Base-by-base conservation (phyloP, 225 moss, liverwort and hornwort species). In the Takakia lepidozioides region DNA sequence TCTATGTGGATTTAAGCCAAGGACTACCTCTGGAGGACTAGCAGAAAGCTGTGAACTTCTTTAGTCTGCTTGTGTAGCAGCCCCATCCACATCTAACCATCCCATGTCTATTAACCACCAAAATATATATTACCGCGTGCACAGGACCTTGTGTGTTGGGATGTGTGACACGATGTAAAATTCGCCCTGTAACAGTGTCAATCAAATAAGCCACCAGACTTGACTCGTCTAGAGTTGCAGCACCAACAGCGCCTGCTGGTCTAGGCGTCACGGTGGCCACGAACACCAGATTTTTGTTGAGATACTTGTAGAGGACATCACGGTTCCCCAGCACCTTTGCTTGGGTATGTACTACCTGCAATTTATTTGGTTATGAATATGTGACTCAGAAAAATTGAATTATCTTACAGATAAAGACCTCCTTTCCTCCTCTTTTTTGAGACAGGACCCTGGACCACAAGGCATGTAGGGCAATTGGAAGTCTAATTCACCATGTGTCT, bases 321-420 rank as follows among this genome's bases (percentile, higher is more conserved):
- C 91, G 81, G 60, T 85, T 79, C 0, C 85, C 71, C 36, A 90
- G 68, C 45, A 98, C 83, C 54, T 98, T 98, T 3, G 90, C 80
- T 56, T 98, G 98, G 8, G 91, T 91, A 47, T 98, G 91, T 19
- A 85, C 81, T 52, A 83, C 78, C 90, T 98, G 78, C 62, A 45
- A 22, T 58, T 37, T 19, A 14, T 17, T 27, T 1, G 27, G 51
- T 1, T 14, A 28, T 9, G 23, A 39, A 55, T n/a, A 25, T 8
- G 22, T 21, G 24, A 23, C 1, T 35, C 8, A 19, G 34, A 27
- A 8, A 42, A 25, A 3, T 43, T 27, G 40, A 44, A 6, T 32
- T 32, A 11, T 32, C 7, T 32, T 32, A 7, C 11, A 6, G 32
- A 26, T 15, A 56, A 26, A 19, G 25, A 29, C n/a, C n/a, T n/a